phyloP scores from a whole-genome alignment of 2,329 filamentous ascomycete genomes.

The Chaetothyriales sp. region DNA sequence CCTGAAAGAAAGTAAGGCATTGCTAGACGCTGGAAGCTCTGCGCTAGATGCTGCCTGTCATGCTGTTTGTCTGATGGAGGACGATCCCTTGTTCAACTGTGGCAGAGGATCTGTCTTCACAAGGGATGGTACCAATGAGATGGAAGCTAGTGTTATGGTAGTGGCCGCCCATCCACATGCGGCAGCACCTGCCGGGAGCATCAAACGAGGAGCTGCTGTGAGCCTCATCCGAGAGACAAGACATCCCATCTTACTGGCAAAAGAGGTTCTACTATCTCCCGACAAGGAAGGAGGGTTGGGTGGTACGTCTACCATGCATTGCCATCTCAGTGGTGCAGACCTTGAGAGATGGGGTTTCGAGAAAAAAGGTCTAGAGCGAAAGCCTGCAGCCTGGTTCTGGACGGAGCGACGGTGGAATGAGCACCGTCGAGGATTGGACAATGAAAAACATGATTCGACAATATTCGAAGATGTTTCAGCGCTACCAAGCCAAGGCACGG shows the following conservation, averaged over 20 bases:
- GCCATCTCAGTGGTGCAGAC: slow-evolving; percentile 51
- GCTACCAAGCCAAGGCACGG: slow-evolving; percentile 71
- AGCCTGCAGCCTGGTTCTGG: slow-evolving; percentile 61
- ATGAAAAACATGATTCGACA: slow-evolving; percentile 30
- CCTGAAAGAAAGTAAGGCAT: slow-evolving; percentile 35
- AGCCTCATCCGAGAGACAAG: slow-evolving; percentile 61
- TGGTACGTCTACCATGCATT: slow-evolving; percentile 37
- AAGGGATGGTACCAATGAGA: slow-evolving; percentile 65
- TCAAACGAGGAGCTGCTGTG: slow-evolving; percentile 65
- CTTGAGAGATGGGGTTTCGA: slow-evolving; percentile 53
- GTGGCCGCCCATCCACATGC: slow-evolving; percentile 29
- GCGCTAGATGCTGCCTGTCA: slow-evolving; percentile 63
- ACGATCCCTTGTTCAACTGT: slow-evolving; percentile 72
- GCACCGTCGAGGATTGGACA: slow-evolving; percentile 45
- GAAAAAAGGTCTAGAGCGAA: slow-evolving; percentile 51
- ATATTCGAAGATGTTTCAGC: slow-evolving; percentile 37
- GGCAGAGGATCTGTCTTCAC: slow-evolving; percentile 80
- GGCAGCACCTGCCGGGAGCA: slow-evolving; percentile 15
- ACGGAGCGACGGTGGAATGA: slow-evolving; percentile 68
- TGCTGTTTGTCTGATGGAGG: slow-evolving; percentile 63
- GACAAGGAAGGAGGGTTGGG: slow-evolving; percentile 34
- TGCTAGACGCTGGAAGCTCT: slow-evolving; percentile 27
- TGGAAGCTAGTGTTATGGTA: slow-evolving; percentile 81
- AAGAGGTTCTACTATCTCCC: slow-evolving; percentile 57
- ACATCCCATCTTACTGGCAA: slow-evolving; percentile 65